Base-by-base conservation (phyloP, 1,284 basidiomycete genomes). In the Tilletiopsis washingtonensis region DNA sequence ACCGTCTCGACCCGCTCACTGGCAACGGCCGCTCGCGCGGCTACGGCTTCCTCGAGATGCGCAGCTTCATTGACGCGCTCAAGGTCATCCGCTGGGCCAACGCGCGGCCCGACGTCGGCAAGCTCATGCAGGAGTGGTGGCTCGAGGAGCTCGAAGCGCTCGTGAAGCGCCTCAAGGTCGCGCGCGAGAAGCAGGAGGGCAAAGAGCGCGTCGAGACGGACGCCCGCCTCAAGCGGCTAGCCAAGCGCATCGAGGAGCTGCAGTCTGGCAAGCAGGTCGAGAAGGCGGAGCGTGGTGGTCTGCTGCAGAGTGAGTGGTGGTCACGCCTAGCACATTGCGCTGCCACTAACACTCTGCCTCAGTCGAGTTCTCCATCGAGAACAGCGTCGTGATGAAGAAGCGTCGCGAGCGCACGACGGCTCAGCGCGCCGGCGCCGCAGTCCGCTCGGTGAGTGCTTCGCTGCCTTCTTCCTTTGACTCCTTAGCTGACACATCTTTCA, bases 31-130 rank as follows among this genome's bases (percentile, higher is more conserved):
- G 85, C 49, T 88, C 85, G 61, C 88, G 86, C 70, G 93, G 93
- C 0, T 99, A 96, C 67, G 94, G 93, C 14, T 98, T 99, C 77
- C 71, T 98, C 37, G 93, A 98, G 77, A 82, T 96, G 81, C 78
- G 82, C 34, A 80, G 77, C 23, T 93, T 96, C 71, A 81, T 84
- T 9, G 89, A 97, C 68, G 90, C 91, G 2, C 78, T 99, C 27
- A 85, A 88, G 39, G 86, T 96, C 1, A 75, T 98, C 29, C 80
- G 93, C 20, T 98, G 89, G 88, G 84, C 86, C 15, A 99, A 98
- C 76, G 93, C 88, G 69, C 91, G 93, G 74, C 59, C 59, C 23
- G 42, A 48, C 3, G 53, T 69, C 15, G 43, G 39, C 3, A 54
- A 54, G 20, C 50, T 69, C 0, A 56, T 73, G 19, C 43, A 47